Evolutionary conservation across 176 grass and related monocot genomes (phyloP), one percentile per base, ranked within the genome.

Genomic region (Oryza longistaminata): DNA sequence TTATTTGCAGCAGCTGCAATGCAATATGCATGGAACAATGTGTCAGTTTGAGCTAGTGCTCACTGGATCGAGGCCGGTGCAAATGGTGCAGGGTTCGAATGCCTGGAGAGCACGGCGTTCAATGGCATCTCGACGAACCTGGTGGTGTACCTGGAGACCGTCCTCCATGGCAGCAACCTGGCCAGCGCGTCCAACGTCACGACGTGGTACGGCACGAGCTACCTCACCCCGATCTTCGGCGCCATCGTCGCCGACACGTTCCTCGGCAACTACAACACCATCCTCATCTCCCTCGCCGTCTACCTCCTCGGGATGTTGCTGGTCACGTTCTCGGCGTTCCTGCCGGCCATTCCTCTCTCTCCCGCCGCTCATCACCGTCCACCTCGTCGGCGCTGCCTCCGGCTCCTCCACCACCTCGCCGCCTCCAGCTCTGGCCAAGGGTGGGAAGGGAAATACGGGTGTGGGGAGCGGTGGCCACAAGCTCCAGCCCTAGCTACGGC

Each of bases 281-380:
- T 94, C 82, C 53, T 92, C 61, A 31, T 85, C 75, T 91, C 89
- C 50, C 82, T 88, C 40, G 16, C 44, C 43, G 25, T 92, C 53
- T 94, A 94, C 90, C 89, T 94, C 6, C 42, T 82, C n/a, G 93
- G 93, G 31, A 92, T 84, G 82, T 42, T 88, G 48, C 33, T 90
- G 0, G 70, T 95, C 75, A 90, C 93, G 11, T 85, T 92, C 48
- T 88, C 93, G 6, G 88, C 93, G 22, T 88, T 88, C 35, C 71
- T 92, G 25, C 82, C 77, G 46, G 21, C 79, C 12, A n/a, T n/a
- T n/a, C n/a, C n/a, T n/a, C n/a, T n/a, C n/a, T n/a, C n/a, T n/a
- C n/a, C n/a, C n/a, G n/a, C n/a, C n/a, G n/a, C n/a, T n/a, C n/a
- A n/a, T n/a, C n/a, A n/a, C n/a, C n/a, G n/a, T n/a, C n/a, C n/a